Evolutionary conservation across 345 rosid genomes (phyloP), one percentile per base, ranked within the genome.

Genomic region (Theobroma cacao): DNA sequence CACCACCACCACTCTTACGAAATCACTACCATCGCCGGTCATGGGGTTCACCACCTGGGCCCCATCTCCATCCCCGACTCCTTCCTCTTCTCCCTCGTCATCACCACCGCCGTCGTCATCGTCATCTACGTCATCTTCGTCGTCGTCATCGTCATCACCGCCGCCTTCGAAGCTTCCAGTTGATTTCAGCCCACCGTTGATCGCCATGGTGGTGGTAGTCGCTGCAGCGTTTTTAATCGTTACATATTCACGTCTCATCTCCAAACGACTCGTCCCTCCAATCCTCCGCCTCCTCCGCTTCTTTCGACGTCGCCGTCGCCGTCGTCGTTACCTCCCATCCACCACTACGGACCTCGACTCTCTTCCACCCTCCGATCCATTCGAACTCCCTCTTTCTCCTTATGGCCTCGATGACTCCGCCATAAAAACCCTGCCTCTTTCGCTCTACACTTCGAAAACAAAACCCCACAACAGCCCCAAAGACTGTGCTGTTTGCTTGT

Each of bases 341-440:
- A 82, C 95, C 24, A 84, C 87, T 41, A 87, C 87, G 30, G 88
- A 86, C 5, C 84, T 87, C 1, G 87, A 88, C 72, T 90, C 93
- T 3, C 91, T 97, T 11, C 93, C 93, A 11, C 86, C 93, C 26
- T 88, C 84, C 75, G 89, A 89, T 63, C 85, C 93, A 0, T 82
- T 86, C 52, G 82, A 84, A 74, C 87, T 81, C 78, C 75, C 1
- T 72, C 89, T 31, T 87, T 88, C 88, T 84, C 97, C 7, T 93
- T 92, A 85, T 85, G 98, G 98, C 18, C 91, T 95, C 24, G 97
- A 95, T 59, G 95, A 91, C n/a, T 83, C 97, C 4, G 92, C 92
- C 45, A 95, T 95, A 86, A 95, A 93, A 79, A 86, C 92, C 2
- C 82, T 95, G 10, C 98, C 98, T 31, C 84, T 92, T 24, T 90